Evolutionary conservation across 768 basidiomycete species (phyloP), one percentile per base, ranked within the genome.

Genomic region (Hypholoma sublateritium): DNA sequence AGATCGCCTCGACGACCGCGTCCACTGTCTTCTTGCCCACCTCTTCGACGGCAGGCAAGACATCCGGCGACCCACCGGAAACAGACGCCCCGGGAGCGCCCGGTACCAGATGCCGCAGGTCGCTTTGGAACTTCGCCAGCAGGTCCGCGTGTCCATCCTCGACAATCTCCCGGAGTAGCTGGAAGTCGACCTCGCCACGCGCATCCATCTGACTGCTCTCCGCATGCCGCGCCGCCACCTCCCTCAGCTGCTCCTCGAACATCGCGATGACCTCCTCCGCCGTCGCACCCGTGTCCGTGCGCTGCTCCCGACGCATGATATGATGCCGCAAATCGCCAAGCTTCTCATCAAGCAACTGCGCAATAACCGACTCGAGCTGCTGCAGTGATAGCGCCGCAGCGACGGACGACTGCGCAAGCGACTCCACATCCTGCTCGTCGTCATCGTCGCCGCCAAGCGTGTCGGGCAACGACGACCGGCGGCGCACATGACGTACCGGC

Each of bases 111-210:
- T 78, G 75, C 17, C 74, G 74, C n/a, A 91, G 69, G 62, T 91
- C 88, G 9, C 72, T 79, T 66, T 83, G 83, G 54, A 94, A 67
- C 13, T 79, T 63, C 2, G 77, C 72, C 1, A 85, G 71, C n/a
- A 85, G 70, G 56, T 89, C 83, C 37, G 80, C 76, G 35, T 90
- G 85, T 12, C 84, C 82, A 62, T 88, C 81, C 59, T 89, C 83
- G 19, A 93, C 75, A 36, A 85, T 75, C 57, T 84, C 84, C 64
- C 81, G 87, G 65, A 93, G 79, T 59, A 90, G 73, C 65, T 91
- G 87, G 67, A 91, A 84, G 70, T 93, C 91, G 22, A 91, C 71
- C 60, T 93, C 90, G 17, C 87, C 89, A 28, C 84, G 82, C 21
- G 87, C 89, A 63, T 91, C 88, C 72, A 83, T 74, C 62, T 82